Base-by-base conservation (phyloP, 2,329 filamentous ascomycete species). In the Pseudofabraea citricarpa region DNA sequence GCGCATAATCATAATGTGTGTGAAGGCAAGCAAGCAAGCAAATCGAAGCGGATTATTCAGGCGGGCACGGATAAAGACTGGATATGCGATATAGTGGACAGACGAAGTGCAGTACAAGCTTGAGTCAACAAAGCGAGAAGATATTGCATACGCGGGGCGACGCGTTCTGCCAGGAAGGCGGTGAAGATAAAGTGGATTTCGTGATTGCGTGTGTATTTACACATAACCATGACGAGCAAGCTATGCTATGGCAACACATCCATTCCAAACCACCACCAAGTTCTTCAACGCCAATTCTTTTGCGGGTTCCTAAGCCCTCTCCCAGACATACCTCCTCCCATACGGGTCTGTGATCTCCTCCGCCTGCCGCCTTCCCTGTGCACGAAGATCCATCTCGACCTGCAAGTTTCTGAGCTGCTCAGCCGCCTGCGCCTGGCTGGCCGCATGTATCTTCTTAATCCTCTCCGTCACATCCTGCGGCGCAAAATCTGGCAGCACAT, bases 401-500 rank as follows among this genome's bases (percentile, higher is more conserved):
- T 13, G 8, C 24, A 8, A 8, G 24, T 8, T 13, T 27, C 13
- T 13, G 13, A 27, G 8, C 8, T 13, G 24, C 13, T 27, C 24
- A 27, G 24, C 24, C 8, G 24, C 24, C 13, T 27, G 24, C 13
- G 24, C 24, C 13, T 13, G 24, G 24, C 24, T 27, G 24, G 13
- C 8, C 8, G 18, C 27, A 31, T 31, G 41, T 27, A 45, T 31
- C n/a, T 15, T 13, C 5, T 18, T 21, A 27, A 48, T 39, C 16
- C 40, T 38, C 13, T 32, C 27, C 31, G 40, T 24, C 23, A 46
- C 20, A 15, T 46, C 43, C 21, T 36, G 22, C 6, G 43, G 42
- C n/a, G 46, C 39, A 18, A 16, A 31, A 16, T 16, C 21, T 13
- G 46, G 46, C 23, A 45, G 19, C 24, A 45, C 16, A 23, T 41